Conservation (phyloP, 805 yeast species). For the Saccharomycopsis sp. region DNA sequence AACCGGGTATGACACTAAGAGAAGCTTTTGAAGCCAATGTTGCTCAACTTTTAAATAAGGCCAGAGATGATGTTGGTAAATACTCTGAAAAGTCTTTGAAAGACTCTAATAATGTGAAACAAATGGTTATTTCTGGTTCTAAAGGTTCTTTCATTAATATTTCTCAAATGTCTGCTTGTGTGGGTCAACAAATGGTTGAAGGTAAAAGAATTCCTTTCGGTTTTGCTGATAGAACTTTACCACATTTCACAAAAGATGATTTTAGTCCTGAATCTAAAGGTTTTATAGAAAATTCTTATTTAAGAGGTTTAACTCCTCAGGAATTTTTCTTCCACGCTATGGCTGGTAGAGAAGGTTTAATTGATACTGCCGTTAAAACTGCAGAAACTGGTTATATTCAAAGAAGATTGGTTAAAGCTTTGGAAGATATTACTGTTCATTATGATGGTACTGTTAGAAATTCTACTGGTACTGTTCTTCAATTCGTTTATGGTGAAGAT, state of each 20-base stretch:
- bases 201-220: constrained; percentile 99
- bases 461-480: constrained; percentile 92
- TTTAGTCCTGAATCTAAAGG: constrained; percentile 98
- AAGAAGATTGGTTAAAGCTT: constrained; percentile 93
- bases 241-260: constrained; percentile 97
- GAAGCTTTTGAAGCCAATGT: constrained; percentile 98
- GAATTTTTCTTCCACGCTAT: constrained; percentile 98
- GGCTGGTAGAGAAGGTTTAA: constrained; percentile 99
- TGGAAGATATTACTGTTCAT: constrained; percentile 96
- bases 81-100: constrained; percentile 95
- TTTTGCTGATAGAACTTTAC: constrained; percentile 89
- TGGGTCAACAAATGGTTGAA: constrained; percentile 98
- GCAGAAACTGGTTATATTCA: constrained; percentile 99
- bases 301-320: constrained; percentile 96
- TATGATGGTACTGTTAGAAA: constrained; percentile 98
- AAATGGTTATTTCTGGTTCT: constrained; percentile 98
- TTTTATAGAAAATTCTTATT: constrained; percentile 92
- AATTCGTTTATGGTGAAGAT: constrained; percentile 97
- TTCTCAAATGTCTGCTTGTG: constrained; percentile 99
- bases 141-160: constrained; percentile 98
- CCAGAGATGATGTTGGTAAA: constrained; percentile 98
- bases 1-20: constrained; percentile 99
- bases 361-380: constrained; percentile 98
- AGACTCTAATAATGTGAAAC: constrained; percentile 91
- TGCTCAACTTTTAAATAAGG: constrained; percentile 88